Conservation (phyloP, 1,139 yeast species). For the Nematodospora anomalae region DNA sequence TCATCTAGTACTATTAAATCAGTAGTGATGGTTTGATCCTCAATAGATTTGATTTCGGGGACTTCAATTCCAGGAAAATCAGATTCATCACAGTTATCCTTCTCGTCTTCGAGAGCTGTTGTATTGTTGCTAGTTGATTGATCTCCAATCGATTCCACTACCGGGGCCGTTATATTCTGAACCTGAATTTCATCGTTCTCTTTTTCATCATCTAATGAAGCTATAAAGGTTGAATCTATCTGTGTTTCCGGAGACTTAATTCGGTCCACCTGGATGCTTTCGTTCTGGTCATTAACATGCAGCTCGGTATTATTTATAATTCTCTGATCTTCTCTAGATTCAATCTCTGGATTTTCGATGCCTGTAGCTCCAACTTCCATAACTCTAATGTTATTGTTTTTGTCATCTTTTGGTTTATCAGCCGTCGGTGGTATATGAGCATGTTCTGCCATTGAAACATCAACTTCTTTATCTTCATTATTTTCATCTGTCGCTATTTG, state of each 20-base stretch:
- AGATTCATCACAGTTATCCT: too few relatives aligned
- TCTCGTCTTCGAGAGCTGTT: too few relatives aligned
- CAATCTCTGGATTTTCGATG: too few relatives aligned
- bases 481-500: neutral
- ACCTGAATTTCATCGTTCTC: neutral
- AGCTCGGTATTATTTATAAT: too few relatives aligned
- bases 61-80: neutral
- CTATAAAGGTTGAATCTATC: too few relatives aligned
- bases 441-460: neutral
- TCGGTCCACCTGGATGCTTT: too few relatives aligned
- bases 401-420: neutral
- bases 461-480: neutral
- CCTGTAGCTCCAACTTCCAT: too few relatives aligned
- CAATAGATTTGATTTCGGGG: conserved; percentile 1
- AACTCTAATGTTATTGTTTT: too few relatives aligned
- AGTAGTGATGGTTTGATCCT: conserved; percentile 1
- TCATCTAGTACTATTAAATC: conserved; percentile 10
- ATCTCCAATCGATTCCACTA: neutral
- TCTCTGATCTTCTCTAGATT: too few relatives aligned
- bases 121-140: neutral
- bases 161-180: neutral
- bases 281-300: too few relatives aligned
- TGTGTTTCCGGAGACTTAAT: too few relatives aligned
- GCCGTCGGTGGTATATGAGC: neutral
- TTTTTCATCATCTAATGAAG: neutral